Percentiles rank a stretch among this genome's conserved stretches.
These are phyloP conservation scores for Phaeolepiota aurea DNA, from an alignment of 768 basidiomycete species.

Conservation along the genomic window DNA sequence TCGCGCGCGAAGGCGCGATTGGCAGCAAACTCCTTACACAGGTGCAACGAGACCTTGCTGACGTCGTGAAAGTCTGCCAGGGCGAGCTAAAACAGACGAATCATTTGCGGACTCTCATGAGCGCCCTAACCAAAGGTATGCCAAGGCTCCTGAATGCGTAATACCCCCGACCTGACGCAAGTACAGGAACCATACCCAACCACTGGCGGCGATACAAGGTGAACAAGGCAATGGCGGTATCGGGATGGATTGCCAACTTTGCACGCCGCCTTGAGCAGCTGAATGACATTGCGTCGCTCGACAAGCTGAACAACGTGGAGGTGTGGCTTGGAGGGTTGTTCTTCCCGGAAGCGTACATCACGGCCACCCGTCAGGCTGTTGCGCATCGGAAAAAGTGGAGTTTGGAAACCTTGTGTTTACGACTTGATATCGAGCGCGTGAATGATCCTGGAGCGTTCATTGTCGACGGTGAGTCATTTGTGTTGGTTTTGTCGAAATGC, in stretches of 20 bases:
- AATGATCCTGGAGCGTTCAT: slow-evolving; percentile 76
- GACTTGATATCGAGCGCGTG: slow-evolving; percentile 75
- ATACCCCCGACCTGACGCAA: slow-evolving; percentile 1
- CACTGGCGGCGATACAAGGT: slow-evolving; percentile 92
- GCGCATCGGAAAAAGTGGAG: slow-evolving; percentile 91
- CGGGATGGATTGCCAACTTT: slow-evolving; percentile 82
- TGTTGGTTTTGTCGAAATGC: no score
- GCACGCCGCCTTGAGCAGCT: slow-evolving; percentile 77
- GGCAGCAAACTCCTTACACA: slow-evolving; percentile 63
- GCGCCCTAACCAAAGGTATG: slow-evolving; percentile 80
- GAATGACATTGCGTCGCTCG: slow-evolving; percentile 55
- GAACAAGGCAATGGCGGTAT: slow-evolving; percentile 69
- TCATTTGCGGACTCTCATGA: slow-evolving; percentile 87
- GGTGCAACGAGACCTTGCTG: slow-evolving; percentile 73
- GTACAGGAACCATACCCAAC: slow-evolving; percentile 72
- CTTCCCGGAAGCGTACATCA: slow-evolving; percentile 95
- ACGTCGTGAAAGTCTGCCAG: slow-evolving; percentile 78
- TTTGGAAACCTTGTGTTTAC: slow-evolving; percentile 76
- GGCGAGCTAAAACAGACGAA: slow-evolving; percentile 94
- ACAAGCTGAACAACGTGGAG: slow-evolving; percentile 59
- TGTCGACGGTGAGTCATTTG: slow-evolving; percentile 82
- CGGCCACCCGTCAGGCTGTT: slow-evolving; percentile 91
- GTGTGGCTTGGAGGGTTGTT: slow-evolving; percentile 94
- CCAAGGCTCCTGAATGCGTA: background rate
- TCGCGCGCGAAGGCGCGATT: slow-evolving; percentile 78